Percentiles rank a stretch among this genome's conserved stretches.
Evolutionary conservation across 164 flowering plant genomes (phyloP).

Genomic region (Berberis vulgaris): DNA sequence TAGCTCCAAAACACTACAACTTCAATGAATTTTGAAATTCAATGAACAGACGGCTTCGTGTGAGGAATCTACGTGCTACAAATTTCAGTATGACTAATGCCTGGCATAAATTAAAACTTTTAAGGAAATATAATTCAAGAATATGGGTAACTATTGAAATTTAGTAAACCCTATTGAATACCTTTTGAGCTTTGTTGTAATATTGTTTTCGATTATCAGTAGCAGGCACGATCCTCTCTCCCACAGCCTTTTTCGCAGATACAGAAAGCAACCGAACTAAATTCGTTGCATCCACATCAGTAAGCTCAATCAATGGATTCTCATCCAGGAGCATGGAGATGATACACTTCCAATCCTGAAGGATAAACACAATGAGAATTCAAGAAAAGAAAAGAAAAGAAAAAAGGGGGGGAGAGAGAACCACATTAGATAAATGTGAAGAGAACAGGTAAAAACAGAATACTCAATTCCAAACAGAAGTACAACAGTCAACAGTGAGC

Average conservation of each 20-base stretch:
- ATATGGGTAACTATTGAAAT: not conserved
- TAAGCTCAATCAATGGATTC: constrained; percentile 71
- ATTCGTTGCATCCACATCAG: constrained; percentile 88
- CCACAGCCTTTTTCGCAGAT: constrained; percentile 84
- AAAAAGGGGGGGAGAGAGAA: not conserved
- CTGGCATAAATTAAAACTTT: too few relatives aligned
- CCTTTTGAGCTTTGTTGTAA: constrained; percentile 84
- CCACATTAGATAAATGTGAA: too few relatives aligned
- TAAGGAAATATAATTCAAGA: too few relatives aligned
- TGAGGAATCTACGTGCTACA: too few relatives aligned
- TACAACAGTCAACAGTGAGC: not conserved
- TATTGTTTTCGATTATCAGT: constrained; percentile 74
- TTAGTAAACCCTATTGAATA: constrained; percentile 8
- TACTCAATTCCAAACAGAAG: constrained; percentile 1
- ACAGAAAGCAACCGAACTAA: constrained; percentile 73
- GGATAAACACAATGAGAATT: not conserved
- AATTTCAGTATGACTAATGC: too few relatives aligned
- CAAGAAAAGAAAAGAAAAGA: not conserved
- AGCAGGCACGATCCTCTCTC: constrained; percentile 93
- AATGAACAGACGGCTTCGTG: too few relatives aligned
- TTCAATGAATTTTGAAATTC: too few relatives aligned
- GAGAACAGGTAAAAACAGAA: not conserved
- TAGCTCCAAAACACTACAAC: too few relatives aligned
- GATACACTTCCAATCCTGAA: constrained; percentile 96
- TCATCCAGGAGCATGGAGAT: constrained; percentile 88